These are phyloP conservation scores for Boletellus ananiceps DNA, from an alignment of 768 basidiomycete genomes.

Conservation along the genomic window DNA sequence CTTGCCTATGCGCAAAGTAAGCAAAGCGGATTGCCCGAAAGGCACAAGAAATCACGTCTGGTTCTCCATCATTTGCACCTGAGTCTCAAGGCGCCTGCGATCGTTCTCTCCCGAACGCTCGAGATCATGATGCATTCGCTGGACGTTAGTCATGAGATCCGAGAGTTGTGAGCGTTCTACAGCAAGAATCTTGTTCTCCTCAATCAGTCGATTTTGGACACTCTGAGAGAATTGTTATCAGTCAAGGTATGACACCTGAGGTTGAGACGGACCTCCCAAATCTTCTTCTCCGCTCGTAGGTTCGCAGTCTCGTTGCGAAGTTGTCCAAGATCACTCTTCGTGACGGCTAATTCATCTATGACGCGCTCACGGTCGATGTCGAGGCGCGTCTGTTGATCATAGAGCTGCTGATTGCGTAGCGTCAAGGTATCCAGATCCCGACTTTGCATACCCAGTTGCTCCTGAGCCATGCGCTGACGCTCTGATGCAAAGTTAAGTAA, in stretches of 20 bases:
- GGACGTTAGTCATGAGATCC: constrained; percentile 84
- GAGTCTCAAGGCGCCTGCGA: constrained; percentile 71
- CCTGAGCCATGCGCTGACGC: constrained; percentile 65
- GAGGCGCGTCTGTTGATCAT: constrained; percentile 66
- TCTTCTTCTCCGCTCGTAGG: constrained; percentile 87
- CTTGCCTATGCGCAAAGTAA: constrained; percentile 48
- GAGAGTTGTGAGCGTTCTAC: constrained; percentile 81
- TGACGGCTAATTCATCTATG: constrained; percentile 57
- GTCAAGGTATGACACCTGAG: background rate
- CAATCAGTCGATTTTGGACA: constrained; percentile 72
- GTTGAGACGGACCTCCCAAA: constrained; percentile 71
- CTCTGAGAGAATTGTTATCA: constrained; percentile 43
- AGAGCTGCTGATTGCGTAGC: constrained; percentile 67
- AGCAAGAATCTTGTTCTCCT: constrained; percentile 78
- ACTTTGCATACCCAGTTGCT: constrained; percentile 57
- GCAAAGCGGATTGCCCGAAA: background rate
- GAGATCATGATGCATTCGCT: constrained; percentile 85
- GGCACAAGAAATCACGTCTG: constrained; percentile 56
- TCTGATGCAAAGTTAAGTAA: constrained; percentile 38
- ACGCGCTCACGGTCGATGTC: constrained; percentile 73
- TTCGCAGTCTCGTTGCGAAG: constrained; percentile 83
- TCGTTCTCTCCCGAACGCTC: constrained; percentile 83
- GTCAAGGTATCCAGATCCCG: constrained; percentile 62
- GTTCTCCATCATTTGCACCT: constrained; percentile 70
- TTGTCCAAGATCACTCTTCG: constrained; percentile 63